These are phyloP conservation scores for Lactarius evosmus DNA, from an alignment of 768 basidiomycete genomes.

Conservation along the genomic window DNA sequence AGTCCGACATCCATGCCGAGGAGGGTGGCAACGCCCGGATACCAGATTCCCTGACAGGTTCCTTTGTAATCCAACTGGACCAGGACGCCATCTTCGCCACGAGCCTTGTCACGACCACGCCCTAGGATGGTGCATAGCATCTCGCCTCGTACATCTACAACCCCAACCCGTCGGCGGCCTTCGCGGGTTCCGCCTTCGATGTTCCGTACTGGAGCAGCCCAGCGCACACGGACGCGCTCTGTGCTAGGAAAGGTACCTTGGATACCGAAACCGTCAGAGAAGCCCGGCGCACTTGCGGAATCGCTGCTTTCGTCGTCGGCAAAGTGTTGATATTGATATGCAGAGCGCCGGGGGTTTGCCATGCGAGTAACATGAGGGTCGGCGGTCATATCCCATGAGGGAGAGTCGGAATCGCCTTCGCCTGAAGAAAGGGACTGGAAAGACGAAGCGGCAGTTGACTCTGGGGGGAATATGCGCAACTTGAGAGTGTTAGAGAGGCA, in stretches of 20 bases:
- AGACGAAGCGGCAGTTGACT: conserved; percentile 46
- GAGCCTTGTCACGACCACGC: conserved; percentile 37
- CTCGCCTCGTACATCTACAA: conserved; percentile 63
- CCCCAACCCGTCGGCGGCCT: conserved; percentile 64
- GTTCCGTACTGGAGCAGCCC: conserved; percentile 49
- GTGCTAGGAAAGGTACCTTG: conserved; percentile 77
- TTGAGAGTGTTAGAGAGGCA: conserved; percentile 75
- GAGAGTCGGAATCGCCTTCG: conserved; percentile 54
- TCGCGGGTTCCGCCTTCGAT: conserved; percentile 51
- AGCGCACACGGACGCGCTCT: conserved; percentile 70
- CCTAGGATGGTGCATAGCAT: conserved; percentile 61
- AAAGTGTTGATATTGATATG: conserved; percentile 63
- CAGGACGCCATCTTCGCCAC: conserved; percentile 48
- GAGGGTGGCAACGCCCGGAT: conserved; percentile 77
- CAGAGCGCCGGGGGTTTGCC: conserved; percentile 44
- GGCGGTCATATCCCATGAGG: conserved; percentile 70
- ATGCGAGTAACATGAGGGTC: conserved; percentile 71
- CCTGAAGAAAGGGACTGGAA: conserved; percentile 73
- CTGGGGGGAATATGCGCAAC: conserved; percentile 69
- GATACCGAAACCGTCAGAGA: conserved; percentile 61
- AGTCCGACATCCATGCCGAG: conserved; percentile 75
- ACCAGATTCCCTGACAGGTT: conserved; percentile 75
- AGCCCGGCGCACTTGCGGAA: conserved; percentile 52
- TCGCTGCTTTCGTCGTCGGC: conserved; percentile 84
- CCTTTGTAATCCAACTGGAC: conserved; percentile 70